Percentiles rank a stretch among this genome's conserved stretches.
These are phyloP conservation scores for Waitea zeae DNA, from an alignment of 1,284 basidiomycete genomes.

Conservation along the genomic window DNA sequence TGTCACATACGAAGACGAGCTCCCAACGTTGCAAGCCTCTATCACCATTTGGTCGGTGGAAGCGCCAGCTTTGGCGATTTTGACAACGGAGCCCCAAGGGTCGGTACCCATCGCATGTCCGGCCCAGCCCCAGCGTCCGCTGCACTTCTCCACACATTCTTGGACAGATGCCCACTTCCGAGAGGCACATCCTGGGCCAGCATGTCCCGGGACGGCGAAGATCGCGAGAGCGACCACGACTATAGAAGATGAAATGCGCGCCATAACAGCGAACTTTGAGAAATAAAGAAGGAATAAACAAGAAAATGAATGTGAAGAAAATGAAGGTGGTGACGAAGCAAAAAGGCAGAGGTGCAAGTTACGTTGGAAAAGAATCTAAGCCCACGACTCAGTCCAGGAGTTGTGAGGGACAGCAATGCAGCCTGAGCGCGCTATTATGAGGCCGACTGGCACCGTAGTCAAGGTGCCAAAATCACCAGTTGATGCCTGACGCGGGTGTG, in stretches of 20 bases:
- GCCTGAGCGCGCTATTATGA: too few relatives aligned
- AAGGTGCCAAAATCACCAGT: too few relatives aligned
- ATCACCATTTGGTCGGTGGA: constrained; percentile 11
- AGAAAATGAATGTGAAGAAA: constrained; percentile 11
- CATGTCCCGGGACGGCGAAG: constrained; percentile 15
- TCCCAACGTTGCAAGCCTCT: constrained; percentile 5
- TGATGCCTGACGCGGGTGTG: too few relatives aligned
- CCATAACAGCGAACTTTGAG: constrained; percentile 17
- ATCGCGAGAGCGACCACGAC: constrained; percentile 22
- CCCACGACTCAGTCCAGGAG: too few relatives aligned
- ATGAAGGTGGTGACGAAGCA: constrained; percentile 5
- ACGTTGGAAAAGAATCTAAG: too few relatives aligned
- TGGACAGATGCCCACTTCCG: constrained; percentile 15
- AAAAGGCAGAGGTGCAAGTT: too few relatives aligned
- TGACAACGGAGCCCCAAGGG: constrained; percentile 33
- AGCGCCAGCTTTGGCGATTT: constrained; percentile 12
- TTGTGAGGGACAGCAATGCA: too few relatives aligned
- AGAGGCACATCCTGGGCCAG: constrained; percentile 32
- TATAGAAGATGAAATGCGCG: constrained; percentile 18
- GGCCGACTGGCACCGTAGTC: too few relatives aligned
- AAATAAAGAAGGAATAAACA: constrained; percentile 9
- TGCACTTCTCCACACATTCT: constrained; percentile 25
- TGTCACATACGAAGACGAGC: too few relatives aligned
- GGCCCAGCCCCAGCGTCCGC: constrained; percentile 30
- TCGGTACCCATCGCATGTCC: constrained; percentile 29